Evolutionary conservation across 1,284 basidiomycete genomes (phyloP), one percentile per base, ranked within the genome.

Genomic region (Ceratobasidium sp.): DNA sequence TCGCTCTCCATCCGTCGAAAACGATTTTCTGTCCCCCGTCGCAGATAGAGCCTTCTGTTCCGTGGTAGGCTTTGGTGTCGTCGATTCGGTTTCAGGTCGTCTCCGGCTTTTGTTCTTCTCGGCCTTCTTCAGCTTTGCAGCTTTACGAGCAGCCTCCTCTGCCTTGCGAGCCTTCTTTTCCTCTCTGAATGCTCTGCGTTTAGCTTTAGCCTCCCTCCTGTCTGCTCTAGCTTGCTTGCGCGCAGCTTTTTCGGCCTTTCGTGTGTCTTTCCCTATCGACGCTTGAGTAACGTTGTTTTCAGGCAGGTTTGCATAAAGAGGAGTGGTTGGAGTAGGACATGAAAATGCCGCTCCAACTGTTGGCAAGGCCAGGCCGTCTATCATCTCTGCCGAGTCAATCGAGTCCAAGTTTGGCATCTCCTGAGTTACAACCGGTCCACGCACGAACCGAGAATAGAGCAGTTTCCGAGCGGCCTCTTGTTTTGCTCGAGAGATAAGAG

Each of bases 371-470:
- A 33, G n/a, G 26, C 15, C 26, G 13, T 46, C 42, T 48, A 50
- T 46, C 20, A 68, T 12, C 17, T 50, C 15, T 33, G 28, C 12
- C 26, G 71, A n/a, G 64, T 28, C n/a, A 54, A 26, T 6, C 38
- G 68, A 66, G 20, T 61, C 50, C 77, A 78, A 38, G 80, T 82
- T 40, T 74, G 73, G n/a, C 9, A 44, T 40, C 77, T 90, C 87
- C 12, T 89, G 87, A 6, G 88, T 87, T 67, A 92, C 83, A 52
- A 92, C 84, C 48, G 93, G 88, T 0, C 95, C 95, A 28, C 92
- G 89, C 82, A 93, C 92, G 84, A 97, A 97, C 73, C 88, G 88
- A 1, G 94, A 89, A 83, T 97, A 97, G 1, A 97, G 87, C 44
- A 88, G 88, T 40, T 90, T 87, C 77, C 89, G 89, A 0, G 95